Conservation (phyloP, 345 rosid species). For the Raphanus raphanistrum region DNA sequence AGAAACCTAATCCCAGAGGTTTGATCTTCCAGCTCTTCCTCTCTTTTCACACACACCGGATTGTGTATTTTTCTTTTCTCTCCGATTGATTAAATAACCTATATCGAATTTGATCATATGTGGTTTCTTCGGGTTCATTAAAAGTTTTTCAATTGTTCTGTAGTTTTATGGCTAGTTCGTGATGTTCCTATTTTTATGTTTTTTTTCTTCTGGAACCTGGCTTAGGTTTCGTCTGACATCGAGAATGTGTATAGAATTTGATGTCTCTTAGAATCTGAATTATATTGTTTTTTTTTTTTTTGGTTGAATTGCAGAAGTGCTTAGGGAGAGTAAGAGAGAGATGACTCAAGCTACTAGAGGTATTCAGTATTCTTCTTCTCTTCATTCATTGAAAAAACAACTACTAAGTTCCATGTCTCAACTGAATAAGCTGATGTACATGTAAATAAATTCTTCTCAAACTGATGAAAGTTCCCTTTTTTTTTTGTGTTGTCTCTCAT, state of each 20-base stretch:
- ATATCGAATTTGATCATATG: too few relatives aligned
- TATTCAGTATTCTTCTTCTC: slow-evolving; percentile 48
- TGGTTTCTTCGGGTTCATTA: too few relatives aligned
- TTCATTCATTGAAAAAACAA: not conserved
- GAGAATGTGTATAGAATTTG: not conserved
- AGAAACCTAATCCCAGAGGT: slow-evolving; percentile 82
- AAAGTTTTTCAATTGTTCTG: slow-evolving; percentile 9
- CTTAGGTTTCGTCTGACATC: not conserved
- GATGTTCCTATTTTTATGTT: slow-evolving; percentile 15
- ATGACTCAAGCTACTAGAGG: slow-evolving; percentile 93
- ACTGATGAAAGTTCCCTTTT: not conserved
- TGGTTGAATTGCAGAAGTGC: slow-evolving; percentile 59
- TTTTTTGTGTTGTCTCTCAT: not conserved
- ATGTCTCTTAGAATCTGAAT: slow-evolving; percentile 1
- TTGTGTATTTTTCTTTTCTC: too few relatives aligned
- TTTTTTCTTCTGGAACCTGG: not conserved
- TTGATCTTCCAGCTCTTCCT: not conserved
- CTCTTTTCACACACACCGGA: too few relatives aligned
- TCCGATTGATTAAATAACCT: too few relatives aligned
- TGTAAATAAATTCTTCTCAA: not conserved
- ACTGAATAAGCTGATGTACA: not conserved
- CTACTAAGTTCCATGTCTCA: too few relatives aligned
- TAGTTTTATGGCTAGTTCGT: not conserved
- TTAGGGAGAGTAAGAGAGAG: slow-evolving; percentile 87
- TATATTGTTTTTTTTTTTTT: not conserved